These are phyloP conservation scores for Fusarium piperis DNA, from an alignment of 2,329 filamentous ascomycete species.

Conservation along the genomic window DNA sequence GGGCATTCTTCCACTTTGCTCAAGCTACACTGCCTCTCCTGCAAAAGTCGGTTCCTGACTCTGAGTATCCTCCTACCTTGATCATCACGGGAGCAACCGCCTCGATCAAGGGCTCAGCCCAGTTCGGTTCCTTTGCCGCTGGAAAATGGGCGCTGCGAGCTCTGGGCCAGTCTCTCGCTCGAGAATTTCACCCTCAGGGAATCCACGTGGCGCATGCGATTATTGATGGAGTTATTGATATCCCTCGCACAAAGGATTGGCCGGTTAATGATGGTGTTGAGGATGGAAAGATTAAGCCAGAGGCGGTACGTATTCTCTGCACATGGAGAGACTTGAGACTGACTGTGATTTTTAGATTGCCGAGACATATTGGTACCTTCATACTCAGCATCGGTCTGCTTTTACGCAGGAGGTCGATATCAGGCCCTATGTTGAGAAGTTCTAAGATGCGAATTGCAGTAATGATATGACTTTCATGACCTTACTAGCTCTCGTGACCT, in stretches of 20 bases:
- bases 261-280: constrained; percentile 56
- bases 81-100: constrained; percentile 91
- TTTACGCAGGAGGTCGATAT: constrained; percentile 87
- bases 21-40: constrained; percentile 77
- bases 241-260: constrained; percentile 70
- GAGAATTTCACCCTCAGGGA: constrained; percentile 85
- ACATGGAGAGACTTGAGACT: fast-evolving
- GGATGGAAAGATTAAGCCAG: constrained; percentile 75
- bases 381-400: constrained; percentile 79
- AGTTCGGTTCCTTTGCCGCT: constrained; percentile 76
- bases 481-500: neutral
- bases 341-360: constrained; percentile 70
- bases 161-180: constrained; percentile 77
- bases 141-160: constrained; percentile 84
- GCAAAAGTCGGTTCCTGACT: constrained; percentile 64
- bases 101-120: constrained; percentile 75
- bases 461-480: neutral
- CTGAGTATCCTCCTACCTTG: constrained; percentile 75
- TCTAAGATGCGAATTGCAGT: constrained; percentile 53
- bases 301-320: constrained; percentile 67
- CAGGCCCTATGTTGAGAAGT: constrained; percentile 85
- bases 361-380: constrained; percentile 85
- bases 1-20: constrained; percentile 80
- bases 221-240: constrained; percentile 88
- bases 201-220: constrained; percentile 86